A percentile compares a stretch with the other conserved stretches of the same genome.
Evolutionary conservation across 1,284 basidiomycete genomes (phyloP).

Genomic region (Moesziomyces aphidis): DNA sequence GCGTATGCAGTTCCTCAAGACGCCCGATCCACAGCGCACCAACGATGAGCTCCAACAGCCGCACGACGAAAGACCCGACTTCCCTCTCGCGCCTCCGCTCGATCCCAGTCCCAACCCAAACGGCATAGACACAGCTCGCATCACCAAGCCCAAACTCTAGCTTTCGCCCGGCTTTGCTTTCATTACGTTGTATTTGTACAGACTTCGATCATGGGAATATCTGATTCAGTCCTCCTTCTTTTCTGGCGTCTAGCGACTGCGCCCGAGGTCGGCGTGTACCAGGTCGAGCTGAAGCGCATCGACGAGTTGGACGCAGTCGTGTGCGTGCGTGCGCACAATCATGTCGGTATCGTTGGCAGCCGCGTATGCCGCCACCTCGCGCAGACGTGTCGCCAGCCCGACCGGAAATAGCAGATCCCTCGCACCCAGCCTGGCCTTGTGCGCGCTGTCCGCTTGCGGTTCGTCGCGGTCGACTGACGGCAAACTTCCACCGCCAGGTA

Average conservation of each 20-base stretch:
- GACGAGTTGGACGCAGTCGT: slow-evolving; percentile 40
- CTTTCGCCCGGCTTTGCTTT: background rate
- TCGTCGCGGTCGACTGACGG: slow-evolving; percentile 11
- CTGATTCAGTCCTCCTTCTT: background rate
- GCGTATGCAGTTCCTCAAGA: slow-evolving; percentile 54
- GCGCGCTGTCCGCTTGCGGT: background rate
- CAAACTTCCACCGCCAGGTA: slow-evolving; percentile 53
- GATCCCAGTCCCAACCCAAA: background rate
- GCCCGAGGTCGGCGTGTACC: slow-evolving; percentile 4
- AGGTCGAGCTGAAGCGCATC: slow-evolving; percentile 24
- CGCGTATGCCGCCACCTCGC: slow-evolving; percentile 22
- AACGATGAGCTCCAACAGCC: slow-evolving; percentile 42
- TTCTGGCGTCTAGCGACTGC: slow-evolving; percentile 4
- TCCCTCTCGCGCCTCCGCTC: slow-evolving; percentile 23
- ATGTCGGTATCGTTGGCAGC: slow-evolving; percentile 39
- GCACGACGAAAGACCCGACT: slow-evolving; percentile 34
- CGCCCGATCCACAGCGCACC: slow-evolving; percentile 23
- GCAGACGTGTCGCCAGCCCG: slow-evolving; percentile 13
- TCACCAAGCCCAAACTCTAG: slow-evolving; percentile 32
- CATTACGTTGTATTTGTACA: slow-evolving; percentile 4
- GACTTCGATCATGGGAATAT: background rate
- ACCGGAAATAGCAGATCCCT: slow-evolving; percentile 37
- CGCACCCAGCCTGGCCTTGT: background rate
- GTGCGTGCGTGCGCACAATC: slow-evolving; percentile 53
- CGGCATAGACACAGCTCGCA: background rate